Evolutionary conservation across 495 filamentous ascomycete genomes (phyloP).

Genomic region (Neurospora sp.): DNA sequence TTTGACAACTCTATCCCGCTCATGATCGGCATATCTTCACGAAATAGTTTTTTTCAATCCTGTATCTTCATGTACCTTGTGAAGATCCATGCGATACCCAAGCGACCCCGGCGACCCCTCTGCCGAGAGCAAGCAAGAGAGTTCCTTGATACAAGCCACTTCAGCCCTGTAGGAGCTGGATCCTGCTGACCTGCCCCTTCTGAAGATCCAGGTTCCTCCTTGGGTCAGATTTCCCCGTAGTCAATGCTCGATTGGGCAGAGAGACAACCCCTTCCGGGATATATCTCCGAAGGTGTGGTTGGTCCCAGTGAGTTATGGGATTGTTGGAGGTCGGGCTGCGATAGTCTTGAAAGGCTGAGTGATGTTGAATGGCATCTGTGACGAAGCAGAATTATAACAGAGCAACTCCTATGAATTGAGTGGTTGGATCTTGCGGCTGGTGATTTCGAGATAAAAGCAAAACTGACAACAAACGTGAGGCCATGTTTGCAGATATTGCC

Average conservation of each 20-base stretch:
- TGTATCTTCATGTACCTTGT: background rate
- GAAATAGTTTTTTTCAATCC: background rate
- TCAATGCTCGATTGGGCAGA: background rate
- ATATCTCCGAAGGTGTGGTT: background rate
- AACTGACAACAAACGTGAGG: background rate
- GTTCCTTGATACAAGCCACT: background rate
- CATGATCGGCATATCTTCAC: background rate
- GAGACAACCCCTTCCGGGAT: background rate
- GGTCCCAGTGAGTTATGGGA: background rate
- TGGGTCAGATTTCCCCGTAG: background rate
- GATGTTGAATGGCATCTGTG: background rate
- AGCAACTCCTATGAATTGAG: background rate
- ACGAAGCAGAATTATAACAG: background rate
- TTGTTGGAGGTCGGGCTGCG: background rate
- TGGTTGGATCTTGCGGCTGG: background rate
- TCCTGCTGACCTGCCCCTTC: background rate
- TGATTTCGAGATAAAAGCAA: background rate
- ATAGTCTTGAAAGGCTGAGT: background rate
- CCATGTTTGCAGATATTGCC: background rate
- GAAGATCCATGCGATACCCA: background rate
- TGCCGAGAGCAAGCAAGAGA: background rate
- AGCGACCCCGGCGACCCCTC: background rate
- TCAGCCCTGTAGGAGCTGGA: background rate
- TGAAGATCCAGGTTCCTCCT: background rate
- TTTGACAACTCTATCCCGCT: background rate